Conservation (phyloP, 495 filamentous ascomycete genomes). For the Annulohypoxylon nitens region DNA sequence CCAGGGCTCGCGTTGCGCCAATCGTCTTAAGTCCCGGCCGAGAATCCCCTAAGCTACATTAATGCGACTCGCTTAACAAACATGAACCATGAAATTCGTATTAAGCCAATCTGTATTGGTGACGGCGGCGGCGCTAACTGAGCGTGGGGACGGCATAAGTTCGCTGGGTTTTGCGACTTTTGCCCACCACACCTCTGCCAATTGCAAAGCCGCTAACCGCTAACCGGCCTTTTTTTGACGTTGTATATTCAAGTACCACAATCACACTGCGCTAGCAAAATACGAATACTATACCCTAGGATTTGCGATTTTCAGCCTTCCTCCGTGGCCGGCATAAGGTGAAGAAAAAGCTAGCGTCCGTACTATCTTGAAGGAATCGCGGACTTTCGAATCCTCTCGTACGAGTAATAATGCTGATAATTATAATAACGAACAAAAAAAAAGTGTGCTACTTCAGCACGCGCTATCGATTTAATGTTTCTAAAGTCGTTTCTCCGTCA, state of each 20-base stretch:
- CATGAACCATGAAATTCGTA: slow-evolving; percentile 10
- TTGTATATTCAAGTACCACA: slow-evolving; percentile 8
- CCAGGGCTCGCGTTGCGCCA: slow-evolving; percentile 29
- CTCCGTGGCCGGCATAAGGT: slow-evolving; percentile 1
- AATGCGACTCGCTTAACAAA: slow-evolving; percentile 37
- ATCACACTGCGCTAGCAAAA: neutral
- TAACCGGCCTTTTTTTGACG: slow-evolving; percentile 22
- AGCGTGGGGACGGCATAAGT: slow-evolving; percentile 37
- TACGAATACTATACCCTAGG: slow-evolving; percentile 3
- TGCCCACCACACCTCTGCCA: neutral
- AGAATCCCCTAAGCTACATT: slow-evolving; percentile 24
- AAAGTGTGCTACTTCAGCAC: neutral
- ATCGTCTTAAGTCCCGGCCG: slow-evolving; percentile 26
- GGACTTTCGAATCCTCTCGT: slow-evolving; percentile 14
- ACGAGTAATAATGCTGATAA: neutral
- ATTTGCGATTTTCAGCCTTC: slow-evolving; percentile 3
- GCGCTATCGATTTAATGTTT: slow-evolving; percentile 11
- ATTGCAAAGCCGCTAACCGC: slow-evolving; percentile 7
- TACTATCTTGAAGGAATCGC: slow-evolving; percentile 4
- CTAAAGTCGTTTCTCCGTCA: neutral
- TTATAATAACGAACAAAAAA: neutral
- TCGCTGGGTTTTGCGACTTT: neutral
- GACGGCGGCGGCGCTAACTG: slow-evolving; percentile 37
- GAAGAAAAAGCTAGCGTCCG: slow-evolving; percentile 11
- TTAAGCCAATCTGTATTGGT: slow-evolving; percentile 39